A percentile compares a stretch with the other conserved stretches of the same genome.
Evolutionary conservation across 2,329 filamentous ascomycete genomes (phyloP).

Genomic region (Fonsecaea pugnacius): DNA sequence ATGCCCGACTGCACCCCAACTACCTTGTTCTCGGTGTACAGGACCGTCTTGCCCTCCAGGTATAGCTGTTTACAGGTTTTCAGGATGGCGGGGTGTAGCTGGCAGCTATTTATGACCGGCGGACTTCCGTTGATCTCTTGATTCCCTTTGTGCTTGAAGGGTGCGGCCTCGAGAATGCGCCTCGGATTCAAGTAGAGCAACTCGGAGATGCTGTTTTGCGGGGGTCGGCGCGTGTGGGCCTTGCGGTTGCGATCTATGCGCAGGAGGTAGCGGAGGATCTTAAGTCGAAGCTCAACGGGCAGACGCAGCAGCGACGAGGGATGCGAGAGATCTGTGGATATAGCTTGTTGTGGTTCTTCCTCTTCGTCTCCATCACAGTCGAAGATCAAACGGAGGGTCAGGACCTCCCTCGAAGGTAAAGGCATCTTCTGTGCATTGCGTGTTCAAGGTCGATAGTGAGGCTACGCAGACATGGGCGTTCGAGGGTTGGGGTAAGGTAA

Average conservation of each 20-base stretch:
- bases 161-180: constrained; percentile 32
- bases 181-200: constrained; percentile 23
- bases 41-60: constrained; percentile 24
- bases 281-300: constrained; percentile 31
- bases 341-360: constrained; percentile 11
- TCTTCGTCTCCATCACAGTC: constrained; percentile 30
- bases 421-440: constrained; percentile 32
- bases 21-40: constrained; percentile 33
- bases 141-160: constrained; percentile 30
- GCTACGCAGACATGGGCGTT: neutral
- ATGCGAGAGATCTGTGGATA: constrained; percentile 1
- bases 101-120: constrained; percentile 27
- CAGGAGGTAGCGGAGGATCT: constrained; percentile 33
- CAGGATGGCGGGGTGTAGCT: constrained; percentile 25
- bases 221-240: constrained; percentile 26
- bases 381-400: constrained; percentile 31
- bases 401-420: constrained; percentile 31
- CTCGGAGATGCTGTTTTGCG: constrained; percentile 22
- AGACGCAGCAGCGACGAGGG: constrained; percentile 24
- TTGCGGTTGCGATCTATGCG: constrained; percentile 30
- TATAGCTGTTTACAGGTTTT: constrained; percentile 29
- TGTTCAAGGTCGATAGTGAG: constrained; percentile 1
- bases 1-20: constrained; percentile 31
- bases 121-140: constrained; percentile 33
- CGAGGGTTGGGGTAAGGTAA: neutral